Evolutionary conservation across 768 basidiomycete species (phyloP).

Genomic region (Plicaturopsis crispa): DNA sequence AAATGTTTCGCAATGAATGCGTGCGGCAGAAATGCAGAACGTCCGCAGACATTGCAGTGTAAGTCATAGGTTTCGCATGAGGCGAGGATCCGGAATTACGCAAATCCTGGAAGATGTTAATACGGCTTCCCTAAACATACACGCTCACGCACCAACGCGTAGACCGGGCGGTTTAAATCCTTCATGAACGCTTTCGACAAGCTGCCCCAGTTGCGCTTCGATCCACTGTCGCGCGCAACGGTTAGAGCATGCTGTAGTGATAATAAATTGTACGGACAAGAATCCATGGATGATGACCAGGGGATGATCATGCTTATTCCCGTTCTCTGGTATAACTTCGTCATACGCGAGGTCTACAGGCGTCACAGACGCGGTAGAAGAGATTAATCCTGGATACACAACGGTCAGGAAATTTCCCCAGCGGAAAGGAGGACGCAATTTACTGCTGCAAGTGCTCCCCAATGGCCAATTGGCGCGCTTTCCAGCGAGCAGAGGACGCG

Average conservation of each 20-base stretch:
- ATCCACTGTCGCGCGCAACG: conserved; percentile 45
- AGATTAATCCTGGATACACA: conserved; percentile 15
- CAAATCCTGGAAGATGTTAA: conserved; percentile 54
- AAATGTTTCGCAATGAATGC: conserved; percentile 49
- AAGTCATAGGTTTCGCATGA: conserved; percentile 66
- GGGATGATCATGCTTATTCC: conserved; percentile 28
- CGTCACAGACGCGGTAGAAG: conserved; percentile 8
- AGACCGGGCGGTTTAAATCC: conserved; percentile 60
- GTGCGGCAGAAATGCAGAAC: conserved; percentile 58
- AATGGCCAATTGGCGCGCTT: too few species aligned
- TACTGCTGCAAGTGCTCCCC: too few species aligned
- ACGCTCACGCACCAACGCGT: conserved; percentile 48
- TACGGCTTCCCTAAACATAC: background rate
- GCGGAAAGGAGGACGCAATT: too few species aligned
- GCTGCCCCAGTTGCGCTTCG: conserved; percentile 85
- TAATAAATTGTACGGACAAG: conserved; percentile 34
- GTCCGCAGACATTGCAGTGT: conserved; percentile 74
- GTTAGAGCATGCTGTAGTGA: background rate
- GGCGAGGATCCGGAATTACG: conserved; percentile 88
- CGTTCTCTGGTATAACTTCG: conserved; percentile 17
- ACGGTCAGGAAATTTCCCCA: too few species aligned
- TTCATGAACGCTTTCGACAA: conserved; percentile 69
- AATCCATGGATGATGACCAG: conserved; percentile 58
- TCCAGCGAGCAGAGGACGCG: too few species aligned
- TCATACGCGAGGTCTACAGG: conserved; percentile 25